Percentiles rank a stretch among this genome's conserved stretches.
These are phyloP conservation scores for Aspergillus pseudoglaucus DNA, from an alignment of 2,329 filamentous ascomycete genomes.

Conservation along the genomic window DNA sequence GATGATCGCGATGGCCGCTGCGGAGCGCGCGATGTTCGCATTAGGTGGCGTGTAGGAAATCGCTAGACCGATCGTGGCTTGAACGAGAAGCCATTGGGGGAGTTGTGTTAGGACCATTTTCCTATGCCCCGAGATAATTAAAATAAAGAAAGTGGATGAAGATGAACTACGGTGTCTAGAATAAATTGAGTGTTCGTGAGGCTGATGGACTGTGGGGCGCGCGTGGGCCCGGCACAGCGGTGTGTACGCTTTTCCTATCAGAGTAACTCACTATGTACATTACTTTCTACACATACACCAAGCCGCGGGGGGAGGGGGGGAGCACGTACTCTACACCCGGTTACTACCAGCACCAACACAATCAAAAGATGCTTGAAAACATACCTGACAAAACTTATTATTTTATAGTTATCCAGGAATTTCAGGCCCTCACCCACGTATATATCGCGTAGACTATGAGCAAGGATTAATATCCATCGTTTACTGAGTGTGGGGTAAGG, in stretches of 20 bases:
- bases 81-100: conserved; percentile 9
- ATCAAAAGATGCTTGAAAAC: no score
- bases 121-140: neutral
- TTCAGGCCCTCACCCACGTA: no score
- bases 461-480: no score
- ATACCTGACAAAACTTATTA: no score
- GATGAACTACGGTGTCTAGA: neutral
- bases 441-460: no score
- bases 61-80: conserved; percentile 8
- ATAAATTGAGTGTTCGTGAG: neutral
- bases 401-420: no score
- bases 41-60: conserved; percentile 7
- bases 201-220: neutral
- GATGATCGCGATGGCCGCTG: conserved; percentile 4
- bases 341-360: no score
- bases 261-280: neutral
- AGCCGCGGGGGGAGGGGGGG: no score
- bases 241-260: neutral
- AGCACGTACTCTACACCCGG: neutral
- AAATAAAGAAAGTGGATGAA: neutral
- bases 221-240: neutral
- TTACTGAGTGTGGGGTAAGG: no score
- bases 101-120: neutral
- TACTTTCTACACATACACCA: no score
- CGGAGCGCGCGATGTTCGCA: conserved; percentile 2